Evolutionary conservation across 2,329 filamentous ascomycete species (phyloP), one percentile per base, ranked within the genome.

Genomic region (Alternaria rosae): DNA sequence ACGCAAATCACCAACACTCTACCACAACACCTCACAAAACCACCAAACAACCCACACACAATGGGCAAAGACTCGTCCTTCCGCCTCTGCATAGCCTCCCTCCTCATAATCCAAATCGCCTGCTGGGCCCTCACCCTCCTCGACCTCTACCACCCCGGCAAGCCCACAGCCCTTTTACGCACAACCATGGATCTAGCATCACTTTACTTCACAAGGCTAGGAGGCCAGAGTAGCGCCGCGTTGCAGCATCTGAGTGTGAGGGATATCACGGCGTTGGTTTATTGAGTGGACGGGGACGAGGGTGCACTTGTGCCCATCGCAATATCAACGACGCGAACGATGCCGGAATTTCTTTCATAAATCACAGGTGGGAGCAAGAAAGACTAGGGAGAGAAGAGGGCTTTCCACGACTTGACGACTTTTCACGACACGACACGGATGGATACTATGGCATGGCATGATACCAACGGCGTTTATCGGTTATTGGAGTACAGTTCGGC

Each of bases 51-150:
- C 38, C 17, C 21, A 26, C 17, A 23, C 35, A 65, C 15, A 44
- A 77, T 76, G 74, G 45, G 64, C 15, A 76, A 75, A 58, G 65
- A 71, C 4, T 59, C 71, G 5, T 70, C 73, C 2, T 71, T 78
- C 63, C 73, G 73, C 45, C 28, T 69, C 47, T 71, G 68, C 67
- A 71, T 79, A 56, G 63, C 66, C 38, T 60, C 77, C 43, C 72
- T 79, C 11, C 70, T 78, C 42, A 51, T 69, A 20, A 59, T 78
- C 35, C 75, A 79, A 61, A 60, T 71, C 20, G 66, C 69, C 12
- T 75, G 71, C 66, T 79, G 76, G 76, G 52, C 67, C 41, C 59
- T 77, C 2, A 74, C 72, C 1, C 64, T 79, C 0, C 70, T 76
- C 52, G 74, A 78, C 45, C 66, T 79, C 2, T 64, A 75, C 48